Base-by-base conservation (phyloP, 2,329 filamentous ascomycete species). In the Pseudogymnoascus sp. region DNA sequence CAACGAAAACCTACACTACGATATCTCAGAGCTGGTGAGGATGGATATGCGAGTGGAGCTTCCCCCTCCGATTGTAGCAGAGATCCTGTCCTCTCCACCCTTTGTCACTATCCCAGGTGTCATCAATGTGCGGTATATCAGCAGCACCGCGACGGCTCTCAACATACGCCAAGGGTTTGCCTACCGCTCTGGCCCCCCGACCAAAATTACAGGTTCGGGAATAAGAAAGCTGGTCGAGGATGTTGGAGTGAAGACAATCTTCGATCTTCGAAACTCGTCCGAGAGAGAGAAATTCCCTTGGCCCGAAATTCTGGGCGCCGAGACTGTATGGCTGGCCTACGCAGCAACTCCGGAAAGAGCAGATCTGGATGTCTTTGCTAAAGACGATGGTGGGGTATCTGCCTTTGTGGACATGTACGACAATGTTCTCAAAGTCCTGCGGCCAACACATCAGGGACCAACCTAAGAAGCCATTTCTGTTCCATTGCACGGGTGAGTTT, bases 401-500 rank as follows among this genome's bases (percentile, higher is more conserved):
- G 81, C 77, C 0, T 80, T 80, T 65, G 71, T 72, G 47, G 68
- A 69, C 14, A 80, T 81, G 77, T 82, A 84, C 66, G 65, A 81
- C 64, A 75, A 77, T 61, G 75, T 82, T 50, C 67, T 80, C 59
- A 68, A 74, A 7, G 71, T 74, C 14, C 82, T 83, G 68, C 67
- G 63, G 61, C 74, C 74, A 5, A 75, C 77, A 79, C 63, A 73
- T 83, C 8, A 73, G 78, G 60, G 80, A 83, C 65, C 72, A 74
- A 10, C 76, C 77, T 6, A 63, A 69, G 0, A 76, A 80, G 68
- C 47, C 25, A 75, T 77, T 14, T 76, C 82, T 64, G 65, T 84
- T 84, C 42, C 82, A 84, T 69, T 84, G 82, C 69, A 82, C 78
- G 7, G 81, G 81, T 82, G 67, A 67, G 76, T 72, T n/a, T 14